A percentile compares a stretch with the other conserved stretches of the same genome.
Evolutionary conservation across 495 filamentous ascomycete genomes (phyloP).

Genomic region (Xylaria sp.): DNA sequence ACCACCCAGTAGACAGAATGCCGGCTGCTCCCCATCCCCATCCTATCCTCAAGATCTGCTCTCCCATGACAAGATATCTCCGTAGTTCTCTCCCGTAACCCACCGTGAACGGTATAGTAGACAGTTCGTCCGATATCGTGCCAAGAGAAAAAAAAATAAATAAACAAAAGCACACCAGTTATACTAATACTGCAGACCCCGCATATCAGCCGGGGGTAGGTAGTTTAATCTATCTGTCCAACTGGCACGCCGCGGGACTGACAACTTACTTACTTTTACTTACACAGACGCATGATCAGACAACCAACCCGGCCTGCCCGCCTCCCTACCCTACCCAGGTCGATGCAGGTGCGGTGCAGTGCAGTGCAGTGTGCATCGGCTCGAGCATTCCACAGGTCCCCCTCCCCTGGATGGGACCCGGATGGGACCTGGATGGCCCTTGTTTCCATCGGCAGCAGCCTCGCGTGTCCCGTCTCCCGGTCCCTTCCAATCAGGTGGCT

Average conservation of each 20-base stretch:
- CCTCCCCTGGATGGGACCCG: neutral
- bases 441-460: constrained; percentile 20
- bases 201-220: constrained; percentile 20
- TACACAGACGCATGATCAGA: constrained; percentile 13
- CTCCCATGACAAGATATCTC: neutral
- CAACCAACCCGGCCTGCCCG: too few relatives aligned
- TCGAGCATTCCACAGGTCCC: constrained; percentile 10
- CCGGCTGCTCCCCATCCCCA: neutral
- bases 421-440: constrained; percentile 3
- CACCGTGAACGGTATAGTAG: neutral
- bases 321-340: neutral
- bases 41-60: neutral
- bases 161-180: constrained; percentile 6
- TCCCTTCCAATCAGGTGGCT: constrained; percentile 11
- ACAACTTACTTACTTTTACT: too few relatives aligned
- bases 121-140: constrained; percentile 16
- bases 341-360: constrained; percentile 10
- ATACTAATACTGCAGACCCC: constrained; percentile 14
- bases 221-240: constrained; percentile 7
- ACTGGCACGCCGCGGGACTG: constrained; percentile 6
- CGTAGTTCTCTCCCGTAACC: too few relatives aligned
- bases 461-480: neutral
- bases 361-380: constrained; percentile 5
- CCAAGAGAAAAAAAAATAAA: constrained; percentile 12
- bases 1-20: neutral